Percentiles rank a stretch among this genome's conserved stretches.
Evolutionary conservation across 139 green algal genomes (phyloP).

Genomic region (Diplosphaera chodatii): DNA sequence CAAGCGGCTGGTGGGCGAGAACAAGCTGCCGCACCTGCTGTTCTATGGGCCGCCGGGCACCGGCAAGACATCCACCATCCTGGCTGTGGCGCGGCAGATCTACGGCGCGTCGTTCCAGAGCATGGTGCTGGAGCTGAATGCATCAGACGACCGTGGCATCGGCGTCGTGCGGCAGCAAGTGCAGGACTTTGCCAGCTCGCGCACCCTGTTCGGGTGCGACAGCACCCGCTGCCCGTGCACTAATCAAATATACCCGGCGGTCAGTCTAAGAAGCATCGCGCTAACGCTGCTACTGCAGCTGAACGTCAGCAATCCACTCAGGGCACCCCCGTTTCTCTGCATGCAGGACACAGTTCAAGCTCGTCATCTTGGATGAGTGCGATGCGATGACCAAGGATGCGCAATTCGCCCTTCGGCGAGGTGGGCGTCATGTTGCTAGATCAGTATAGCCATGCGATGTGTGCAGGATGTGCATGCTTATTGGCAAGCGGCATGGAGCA

Average conservation of each 20-base stretch:
- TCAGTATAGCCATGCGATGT: too few species aligned
- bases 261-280: not conserved
- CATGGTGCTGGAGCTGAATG: constrained; percentile 97
- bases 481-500: not conserved
- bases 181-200: constrained; percentile 93
- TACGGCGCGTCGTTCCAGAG: constrained; percentile 52
- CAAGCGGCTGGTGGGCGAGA: constrained; percentile 68
- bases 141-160: constrained; percentile 93
- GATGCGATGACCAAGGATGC: constrained; percentile 98
- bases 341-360: constrained; percentile 82
- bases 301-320: too few species aligned
- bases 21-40: constrained; percentile 90
- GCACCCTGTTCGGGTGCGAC: constrained; percentile 78
- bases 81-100: constrained; percentile 80
- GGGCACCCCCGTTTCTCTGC: not conserved
- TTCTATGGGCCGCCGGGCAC: constrained; percentile 98
- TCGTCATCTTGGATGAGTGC: constrained; percentile 97
- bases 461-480: too few species aligned
- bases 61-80: constrained; percentile 94
- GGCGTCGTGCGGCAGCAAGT: constrained; percentile 91
- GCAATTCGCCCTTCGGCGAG: constrained; percentile 88
- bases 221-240: too few species aligned
- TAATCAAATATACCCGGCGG: too few species aligned
- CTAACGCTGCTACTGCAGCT: not conserved
- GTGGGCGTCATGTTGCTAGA: constrained; percentile 30